These are phyloP conservation scores for Boletus insuetus DNA, from an alignment of 768 basidiomycete genomes.

Conservation along the genomic window DNA sequence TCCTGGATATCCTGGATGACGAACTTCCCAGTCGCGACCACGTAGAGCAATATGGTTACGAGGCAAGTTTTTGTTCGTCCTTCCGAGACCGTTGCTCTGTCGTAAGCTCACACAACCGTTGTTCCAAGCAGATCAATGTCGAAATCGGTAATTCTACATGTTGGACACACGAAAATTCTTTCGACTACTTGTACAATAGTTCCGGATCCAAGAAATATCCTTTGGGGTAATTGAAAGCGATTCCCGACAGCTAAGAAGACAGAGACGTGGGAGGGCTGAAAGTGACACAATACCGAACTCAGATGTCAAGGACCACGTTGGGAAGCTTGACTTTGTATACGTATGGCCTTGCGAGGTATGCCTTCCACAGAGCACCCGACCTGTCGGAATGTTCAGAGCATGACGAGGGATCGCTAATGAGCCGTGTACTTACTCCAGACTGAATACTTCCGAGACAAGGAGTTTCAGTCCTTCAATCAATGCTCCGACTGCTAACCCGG, in stretches of 20 bases:
- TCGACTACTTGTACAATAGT: too few species aligned
- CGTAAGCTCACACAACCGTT: too few species aligned
- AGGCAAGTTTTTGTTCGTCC: neutral
- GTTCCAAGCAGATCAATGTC: too few species aligned
- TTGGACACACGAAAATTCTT: too few species aligned
- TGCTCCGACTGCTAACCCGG: neutral
- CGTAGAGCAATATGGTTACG: neutral
- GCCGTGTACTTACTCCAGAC: neutral
- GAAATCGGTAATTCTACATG: too few species aligned
- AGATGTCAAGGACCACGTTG: neutral
- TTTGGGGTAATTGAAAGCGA: too few species aligned
- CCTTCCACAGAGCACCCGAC: neutral
- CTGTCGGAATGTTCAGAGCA: neutral
- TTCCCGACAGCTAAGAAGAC: too few species aligned
- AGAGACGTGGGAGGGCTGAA: too few species aligned
- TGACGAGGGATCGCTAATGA: neutral
- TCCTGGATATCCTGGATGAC: neutral
- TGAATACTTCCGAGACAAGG: neutral
- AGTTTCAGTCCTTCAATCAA: neutral
- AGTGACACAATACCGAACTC: too few species aligned
- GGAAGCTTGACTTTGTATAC: slow-evolving; percentile 1
- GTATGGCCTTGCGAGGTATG: neutral
- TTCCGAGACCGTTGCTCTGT: too few species aligned
- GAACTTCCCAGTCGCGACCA: neutral
- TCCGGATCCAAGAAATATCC: too few species aligned